phyloP scores from a whole-genome alignment of 139 green algal genomes.

The Chlamydomonas applanata region DNA sequence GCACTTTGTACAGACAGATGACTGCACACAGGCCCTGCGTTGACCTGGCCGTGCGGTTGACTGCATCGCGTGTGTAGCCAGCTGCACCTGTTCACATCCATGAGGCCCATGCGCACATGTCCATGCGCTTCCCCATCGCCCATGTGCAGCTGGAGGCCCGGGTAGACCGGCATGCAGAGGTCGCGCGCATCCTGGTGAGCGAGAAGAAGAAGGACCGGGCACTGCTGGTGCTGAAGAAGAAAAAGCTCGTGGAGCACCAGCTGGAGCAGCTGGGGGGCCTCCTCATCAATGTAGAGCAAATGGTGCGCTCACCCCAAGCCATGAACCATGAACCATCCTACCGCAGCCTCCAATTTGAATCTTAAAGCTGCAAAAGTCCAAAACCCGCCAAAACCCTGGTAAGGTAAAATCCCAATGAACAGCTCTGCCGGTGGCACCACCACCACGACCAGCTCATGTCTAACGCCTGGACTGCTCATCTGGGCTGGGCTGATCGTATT shows the following conservation, averaged over 20 bases:
- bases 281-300: conserved; percentile 68
- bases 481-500: no score
- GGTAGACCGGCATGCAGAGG: conserved; percentile 41
- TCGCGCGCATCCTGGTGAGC: conserved; percentile 44
- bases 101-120: no score
- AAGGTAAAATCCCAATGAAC: background rate
- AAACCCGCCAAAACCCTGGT: no score
- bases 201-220: conserved; percentile 50
- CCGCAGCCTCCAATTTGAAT: no score
- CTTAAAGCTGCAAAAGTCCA: no score
- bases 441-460: no score
- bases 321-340: no score
- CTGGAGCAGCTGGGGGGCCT: conserved; percentile 15
- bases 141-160: conserved; percentile 42
- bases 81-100: background rate
- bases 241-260: conserved; percentile 66
- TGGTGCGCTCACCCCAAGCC: conserved; percentile 41
- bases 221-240: conserved; percentile 71
- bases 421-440: background rate
- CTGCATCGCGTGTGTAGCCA: no score
- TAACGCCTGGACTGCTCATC: background rate
- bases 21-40: no score
- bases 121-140: no score
- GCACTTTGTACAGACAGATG: no score
- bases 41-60: background rate